A percentile compares a stretch with the other conserved stretches of the same genome.
Evolutionary conservation across 331 rosid genomes (phyloP).

Genomic region (Ulmus americana): DNA sequence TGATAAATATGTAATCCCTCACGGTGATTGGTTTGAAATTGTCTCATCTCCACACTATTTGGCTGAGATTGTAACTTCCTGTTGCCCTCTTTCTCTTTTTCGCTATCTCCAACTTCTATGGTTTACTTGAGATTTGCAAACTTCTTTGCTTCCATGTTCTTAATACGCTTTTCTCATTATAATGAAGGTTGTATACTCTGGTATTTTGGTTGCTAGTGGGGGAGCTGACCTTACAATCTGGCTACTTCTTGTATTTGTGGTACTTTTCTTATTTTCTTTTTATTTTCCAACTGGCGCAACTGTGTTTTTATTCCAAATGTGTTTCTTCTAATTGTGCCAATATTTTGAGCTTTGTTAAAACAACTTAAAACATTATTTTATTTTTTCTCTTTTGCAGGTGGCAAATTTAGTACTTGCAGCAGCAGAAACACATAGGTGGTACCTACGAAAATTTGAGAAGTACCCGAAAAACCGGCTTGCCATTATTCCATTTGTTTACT

Average conservation of each 20-base stretch:
- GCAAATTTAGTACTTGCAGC: conserved; percentile 65
- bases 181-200: conserved; percentile 65
- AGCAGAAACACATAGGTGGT: conserved; percentile 82
- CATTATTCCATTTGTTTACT: conserved; percentile 57
- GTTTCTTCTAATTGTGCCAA: background rate
- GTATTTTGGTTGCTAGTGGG: conserved; percentile 73
- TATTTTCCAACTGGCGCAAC: background rate
- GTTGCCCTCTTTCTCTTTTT: conserved; percentile 11
- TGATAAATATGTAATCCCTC: conserved; percentile 65
- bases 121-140: background rate
- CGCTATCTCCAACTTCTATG: background rate
- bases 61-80: conserved; percentile 64
- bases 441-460: conserved; percentile 54
- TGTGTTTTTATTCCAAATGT: background rate
- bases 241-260: conserved; percentile 76
- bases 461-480: conserved; percentile 57
- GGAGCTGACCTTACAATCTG: conserved; percentile 69
- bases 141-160: background rate
- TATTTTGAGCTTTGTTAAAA: background rate
- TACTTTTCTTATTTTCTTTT: conserved; percentile 25
- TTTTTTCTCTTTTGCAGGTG: conserved; percentile 39
- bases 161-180: background rate
- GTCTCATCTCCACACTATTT: conserved; percentile 90
- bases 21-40: conserved; percentile 73
- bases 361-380: background rate